Conservation (phyloP, 1,139 yeast species). For the Magnusiomyces fungicola region DNA sequence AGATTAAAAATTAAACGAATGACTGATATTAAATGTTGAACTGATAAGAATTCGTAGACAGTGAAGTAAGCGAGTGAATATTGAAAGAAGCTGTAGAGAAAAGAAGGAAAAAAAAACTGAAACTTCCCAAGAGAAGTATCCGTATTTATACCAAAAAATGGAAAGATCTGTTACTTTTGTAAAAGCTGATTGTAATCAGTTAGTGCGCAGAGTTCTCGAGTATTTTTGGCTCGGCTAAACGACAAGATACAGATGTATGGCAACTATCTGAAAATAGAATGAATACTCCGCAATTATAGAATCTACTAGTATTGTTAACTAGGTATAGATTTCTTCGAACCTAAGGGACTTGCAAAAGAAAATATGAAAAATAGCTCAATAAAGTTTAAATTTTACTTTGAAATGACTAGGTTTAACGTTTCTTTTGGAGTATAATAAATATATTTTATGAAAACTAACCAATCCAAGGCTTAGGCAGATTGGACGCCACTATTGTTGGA, state of each 20-base stretch:
- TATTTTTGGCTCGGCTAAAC: too few relatives aligned
- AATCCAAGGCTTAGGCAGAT: background rate
- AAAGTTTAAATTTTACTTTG: background rate
- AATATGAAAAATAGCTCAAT: background rate
- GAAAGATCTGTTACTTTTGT: background rate
- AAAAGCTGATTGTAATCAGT: background rate
- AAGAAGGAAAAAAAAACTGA: background rate
- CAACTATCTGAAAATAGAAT: background rate
- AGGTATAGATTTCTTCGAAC: too few relatives aligned
- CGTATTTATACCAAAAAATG: background rate
- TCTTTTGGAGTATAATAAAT: background rate
- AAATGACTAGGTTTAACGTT: too few relatives aligned
- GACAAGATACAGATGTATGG: too few relatives aligned
- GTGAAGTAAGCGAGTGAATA: background rate
- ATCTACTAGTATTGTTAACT: background rate
- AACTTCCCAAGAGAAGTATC: background rate
- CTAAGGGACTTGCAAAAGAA: too few relatives aligned
- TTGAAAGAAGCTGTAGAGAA: background rate
- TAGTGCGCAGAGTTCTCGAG: too few relatives aligned
- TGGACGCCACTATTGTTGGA: too few relatives aligned
- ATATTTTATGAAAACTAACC: background rate
- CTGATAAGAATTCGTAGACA: too few relatives aligned
- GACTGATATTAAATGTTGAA: background rate
- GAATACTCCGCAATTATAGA: background rate
- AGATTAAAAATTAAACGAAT: constrained; percentile 1